phyloP scores from a whole-genome alignment of 495 filamentous ascomycete genomes.

The Aspergillus homomorphus region DNA sequence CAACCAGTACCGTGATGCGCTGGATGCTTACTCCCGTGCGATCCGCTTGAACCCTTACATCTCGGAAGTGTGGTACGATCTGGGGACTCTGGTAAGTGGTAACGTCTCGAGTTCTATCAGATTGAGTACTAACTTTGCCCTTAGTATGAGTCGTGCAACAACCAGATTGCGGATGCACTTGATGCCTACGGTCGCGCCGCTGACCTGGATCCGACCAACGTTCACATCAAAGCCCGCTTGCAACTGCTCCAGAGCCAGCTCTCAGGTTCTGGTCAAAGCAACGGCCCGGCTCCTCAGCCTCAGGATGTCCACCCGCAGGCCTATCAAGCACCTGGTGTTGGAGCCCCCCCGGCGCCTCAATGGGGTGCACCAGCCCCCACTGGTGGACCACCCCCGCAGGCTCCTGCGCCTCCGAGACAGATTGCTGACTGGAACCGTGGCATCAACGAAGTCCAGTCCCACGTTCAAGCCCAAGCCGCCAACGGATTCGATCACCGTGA shows the following conservation, averaged over 20 bases:
- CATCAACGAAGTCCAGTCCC: slow-evolving; percentile 70
- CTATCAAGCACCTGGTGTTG: slow-evolving; percentile 70
- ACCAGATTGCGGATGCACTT: slow-evolving; percentile 93
- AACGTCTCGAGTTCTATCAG: neutral
- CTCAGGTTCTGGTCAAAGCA: slow-evolving; percentile 63
- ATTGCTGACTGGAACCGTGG: slow-evolving; percentile 71
- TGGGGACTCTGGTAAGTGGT: slow-evolving; percentile 83
- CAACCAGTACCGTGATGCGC: slow-evolving; percentile 97
- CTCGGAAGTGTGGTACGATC: slow-evolving; percentile 98
- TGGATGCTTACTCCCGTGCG: slow-evolving; percentile 97
- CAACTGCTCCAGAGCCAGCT: slow-evolving; percentile 79
- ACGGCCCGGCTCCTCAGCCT: slow-evolving; percentile 67
- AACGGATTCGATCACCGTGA: slow-evolving; percentile 82
- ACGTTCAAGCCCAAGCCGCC: slow-evolving; percentile 59
- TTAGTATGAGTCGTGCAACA: slow-evolving; percentile 95
- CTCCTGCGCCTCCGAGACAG: slow-evolving; percentile 58
- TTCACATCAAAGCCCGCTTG: slow-evolving; percentile 93
- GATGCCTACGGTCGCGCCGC: slow-evolving; percentile 95
- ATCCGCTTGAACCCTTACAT: slow-evolving; percentile 98
- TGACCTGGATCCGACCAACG: slow-evolving; percentile 87
- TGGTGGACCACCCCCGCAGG: slow-evolving; percentile 57
- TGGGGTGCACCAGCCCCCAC: slow-evolving; percentile 72
- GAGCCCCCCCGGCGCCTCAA: slow-evolving; percentile 75
- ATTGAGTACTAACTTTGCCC: slow-evolving; percentile 11
- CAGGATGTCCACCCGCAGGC: slow-evolving; percentile 86